Base-by-base conservation (phyloP, 176 grass and related monocot species). In the Zoysia japonica region DNA sequence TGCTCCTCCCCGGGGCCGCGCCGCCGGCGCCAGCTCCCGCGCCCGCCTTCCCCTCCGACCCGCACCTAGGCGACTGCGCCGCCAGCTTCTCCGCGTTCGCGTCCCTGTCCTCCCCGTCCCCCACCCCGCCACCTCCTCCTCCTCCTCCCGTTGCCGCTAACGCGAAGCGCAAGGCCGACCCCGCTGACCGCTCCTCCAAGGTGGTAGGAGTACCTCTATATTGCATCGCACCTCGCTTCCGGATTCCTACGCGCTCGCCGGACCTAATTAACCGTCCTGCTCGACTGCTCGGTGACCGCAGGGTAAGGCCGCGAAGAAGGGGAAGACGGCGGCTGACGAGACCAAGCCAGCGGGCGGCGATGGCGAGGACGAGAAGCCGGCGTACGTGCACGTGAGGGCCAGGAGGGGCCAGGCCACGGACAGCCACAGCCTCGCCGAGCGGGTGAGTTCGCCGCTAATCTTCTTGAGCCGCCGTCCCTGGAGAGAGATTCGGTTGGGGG, bases 341-440 rank as follows among this genome's bases (percentile, higher is more conserved):
- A 86, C 68, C 3, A 82, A 84, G 67, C 71, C 40, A 15, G 45
- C 46, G 39, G 80, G 63, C 41, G 75, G n/a, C 80, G 76, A 63
- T 40, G 90, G 54, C 13, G 84, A 89, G 48, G 87, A 80, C n/a
- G 87, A 89, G 71, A 91, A 89, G 87, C 92, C 69, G 20, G 89
- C 81, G 6, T 95, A 95, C 85, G 87, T 95, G 68, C 92, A 95
- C 87, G 92, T 95, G 49, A 79, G 92, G 68, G 92, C 87, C 68
- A 64, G 89, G 60, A 45, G 87, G 19, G 92, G 92, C 16, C 92
- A 95, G 78, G 92, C 92, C 2, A 95, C 92, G 17, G 92, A 95
- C 80, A 95, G 89, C 87, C 92, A 95, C 42, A 95, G 89, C 92
- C 89, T 95, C 71, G 87, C 89, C 61, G 89, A 95, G 92, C 74